These are phyloP conservation scores for Fusarium vanettenii DNA, from an alignment of 2,329 filamentous ascomycete species.

Conservation along the genomic window DNA sequence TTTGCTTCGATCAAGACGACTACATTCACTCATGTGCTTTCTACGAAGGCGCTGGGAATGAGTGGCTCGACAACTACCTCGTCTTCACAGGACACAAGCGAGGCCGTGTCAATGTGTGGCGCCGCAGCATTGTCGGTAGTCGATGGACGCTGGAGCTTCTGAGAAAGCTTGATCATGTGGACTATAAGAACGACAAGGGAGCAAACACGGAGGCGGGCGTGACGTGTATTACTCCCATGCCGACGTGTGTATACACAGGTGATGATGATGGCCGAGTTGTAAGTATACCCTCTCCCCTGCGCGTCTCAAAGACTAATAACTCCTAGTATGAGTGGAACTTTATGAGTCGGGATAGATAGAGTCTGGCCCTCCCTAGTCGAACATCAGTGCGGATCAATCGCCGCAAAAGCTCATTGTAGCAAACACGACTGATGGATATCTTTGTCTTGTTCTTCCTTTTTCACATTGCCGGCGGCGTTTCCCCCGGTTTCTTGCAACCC, in stretches of 20 bases:
- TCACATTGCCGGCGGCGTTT: slow-evolving; percentile 29
- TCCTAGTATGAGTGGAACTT: slow-evolving; percentile 72
- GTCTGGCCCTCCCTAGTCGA: slow-evolving; percentile 42
- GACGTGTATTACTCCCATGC: slow-evolving; percentile 86
- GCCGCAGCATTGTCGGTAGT: slow-evolving; percentile 65
- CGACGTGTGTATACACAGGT: slow-evolving; percentile 88
- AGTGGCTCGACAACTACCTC: slow-evolving; percentile 89
- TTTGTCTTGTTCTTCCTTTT: slow-evolving; percentile 21
- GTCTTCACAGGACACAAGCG: slow-evolving; percentile 89
- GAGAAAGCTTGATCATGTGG: slow-evolving; percentile 83
- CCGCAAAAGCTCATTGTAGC: slow-evolving; percentile 27
- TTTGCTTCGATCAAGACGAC: slow-evolving; percentile 79
- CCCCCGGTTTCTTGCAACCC: slow-evolving; percentile 1
- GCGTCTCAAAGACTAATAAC: slow-evolving; percentile 11
- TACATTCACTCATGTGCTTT: slow-evolving; percentile 86
- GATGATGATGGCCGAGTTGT: slow-evolving; percentile 94
- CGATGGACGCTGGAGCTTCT: slow-evolving; percentile 83
- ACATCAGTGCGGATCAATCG: slow-evolving; percentile 30
- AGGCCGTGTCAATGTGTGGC: slow-evolving; percentile 86
- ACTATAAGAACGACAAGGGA: slow-evolving; percentile 70
- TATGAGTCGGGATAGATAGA: slow-evolving; percentile 67
- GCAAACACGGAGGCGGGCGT: slow-evolving; percentile 75
- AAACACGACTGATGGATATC: neutral
- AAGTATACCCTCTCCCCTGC: slow-evolving; percentile 32
- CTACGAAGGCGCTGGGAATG: slow-evolving; percentile 90